Conservation (phyloP, 495 filamentous ascomycete species). For the Bacidia gigantensis region DNA sequence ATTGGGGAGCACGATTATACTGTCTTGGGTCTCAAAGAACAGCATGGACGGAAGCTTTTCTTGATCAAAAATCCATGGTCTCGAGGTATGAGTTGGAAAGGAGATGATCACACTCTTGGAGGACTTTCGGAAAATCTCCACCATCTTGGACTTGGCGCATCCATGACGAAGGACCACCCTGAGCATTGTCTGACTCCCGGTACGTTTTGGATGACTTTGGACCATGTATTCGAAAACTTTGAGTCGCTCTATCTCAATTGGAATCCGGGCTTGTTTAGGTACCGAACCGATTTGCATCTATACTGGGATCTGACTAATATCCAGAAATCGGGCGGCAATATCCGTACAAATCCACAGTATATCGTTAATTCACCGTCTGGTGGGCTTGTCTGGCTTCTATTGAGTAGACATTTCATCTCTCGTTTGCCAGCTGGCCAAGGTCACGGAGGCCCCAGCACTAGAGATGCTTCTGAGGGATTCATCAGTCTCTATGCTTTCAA, state of each 20-base stretch:
- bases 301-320: conserved; percentile 60
- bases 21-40: conserved; percentile 63
- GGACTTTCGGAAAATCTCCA: conserved; percentile 12
- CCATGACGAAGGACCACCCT: not conserved
- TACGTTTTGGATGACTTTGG: conserved; percentile 82
- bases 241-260: conserved; percentile 95
- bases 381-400: conserved; percentile 65
- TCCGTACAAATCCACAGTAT: conserved; percentile 75
- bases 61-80: conserved; percentile 96
- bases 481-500: conserved; percentile 76
- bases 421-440: not conserved
- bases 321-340: conserved; percentile 43
- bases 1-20: conserved; percentile 90
- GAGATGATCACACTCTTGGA: conserved; percentile 16
- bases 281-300: conserved; percentile 82
- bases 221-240: conserved; percentile 76
- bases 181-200: conserved; percentile 39
- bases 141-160: conserved; percentile 7
- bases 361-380: conserved; percentile 42
- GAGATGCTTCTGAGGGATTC: conserved; percentile 39
- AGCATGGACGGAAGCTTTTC: conserved; percentile 47
- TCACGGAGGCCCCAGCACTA: not conserved
- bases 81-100: conserved; percentile 58
- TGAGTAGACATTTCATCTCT: conserved; percentile 71
- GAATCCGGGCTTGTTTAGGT: conserved; percentile 74